Base-by-base conservation (phyloP, 2,329 filamentous ascomycete species). In the Aspergillus sp. region DNA sequence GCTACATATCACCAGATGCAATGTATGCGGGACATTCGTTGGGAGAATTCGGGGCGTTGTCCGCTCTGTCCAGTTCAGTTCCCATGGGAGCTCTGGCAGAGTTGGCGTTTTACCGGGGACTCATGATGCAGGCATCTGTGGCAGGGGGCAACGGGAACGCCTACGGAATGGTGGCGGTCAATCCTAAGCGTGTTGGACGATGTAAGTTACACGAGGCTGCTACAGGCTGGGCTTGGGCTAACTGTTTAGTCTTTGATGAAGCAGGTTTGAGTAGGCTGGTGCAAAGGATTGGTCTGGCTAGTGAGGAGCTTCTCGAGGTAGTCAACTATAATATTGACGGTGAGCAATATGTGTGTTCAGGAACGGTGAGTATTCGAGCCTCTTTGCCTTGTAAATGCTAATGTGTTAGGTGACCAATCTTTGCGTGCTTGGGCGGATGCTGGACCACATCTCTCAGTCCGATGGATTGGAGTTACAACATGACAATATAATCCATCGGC, bases 81-180 rank as follows among this genome's bases (percentile, higher is more conserved):
- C 93, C 94, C 5, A 97, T 97, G 70, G 93, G 97, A 81, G 92
- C 89, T 65, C 82, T 98, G 74, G 93, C 97, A 1, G 97, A 94
- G 0, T 91, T 98, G 56, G 94, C 98, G 57, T 98, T 98, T 84
- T 98, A 98, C 82, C 91, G 94, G 76, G 94, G 94, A 71, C 82
- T 98, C 70, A 97, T 94, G 23, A 98, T 98, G 94, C 94, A 98
- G 80, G 93, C 97, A 41, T 94, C 95, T 15, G 94, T 98, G 63
- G 92, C 97, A 82, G 92, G 93, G 74, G 94, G 97, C 75, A 91
- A 89, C 57, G 94, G 94, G 19, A 89, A 92, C 17, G 58, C 58
- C 2, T 67, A 66, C 32, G 65, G 65, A 15, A 67, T 67, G 65
- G 45, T 66, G 39, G 65, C 65, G 17, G 58, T 55, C 7, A 67